These are phyloP conservation scores for Elongisporangium anandrum DNA, from an alignment of 352 stramenopile species.

Conservation along the genomic window DNA sequence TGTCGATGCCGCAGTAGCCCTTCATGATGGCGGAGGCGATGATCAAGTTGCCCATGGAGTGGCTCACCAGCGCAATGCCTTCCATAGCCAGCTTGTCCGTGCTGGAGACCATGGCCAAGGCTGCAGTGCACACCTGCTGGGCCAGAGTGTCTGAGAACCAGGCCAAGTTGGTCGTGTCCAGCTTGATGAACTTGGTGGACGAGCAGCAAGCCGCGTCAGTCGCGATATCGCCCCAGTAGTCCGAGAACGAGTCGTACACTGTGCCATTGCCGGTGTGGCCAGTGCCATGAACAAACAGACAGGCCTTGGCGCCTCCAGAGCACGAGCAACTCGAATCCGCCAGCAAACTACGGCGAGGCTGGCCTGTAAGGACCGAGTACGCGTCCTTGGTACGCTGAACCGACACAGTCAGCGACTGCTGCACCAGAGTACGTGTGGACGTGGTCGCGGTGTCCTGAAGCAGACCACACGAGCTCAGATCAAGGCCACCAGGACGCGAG, in stretches of 20 bases:
- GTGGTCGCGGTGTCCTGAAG: neutral
- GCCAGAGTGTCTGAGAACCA: slow-evolving; percentile 17
- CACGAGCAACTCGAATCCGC: too few relatives aligned
- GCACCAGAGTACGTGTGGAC: neutral
- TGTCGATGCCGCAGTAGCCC: slow-evolving; percentile 7
- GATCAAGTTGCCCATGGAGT: slow-evolving; percentile 20
- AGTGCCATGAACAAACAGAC: too few relatives aligned
- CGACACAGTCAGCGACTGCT: neutral
- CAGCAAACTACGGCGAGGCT: too few relatives aligned
- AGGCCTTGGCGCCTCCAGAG: too few relatives aligned
- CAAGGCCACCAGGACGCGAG: neutral
- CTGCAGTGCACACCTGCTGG: slow-evolving; percentile 16
- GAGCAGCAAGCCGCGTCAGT: slow-evolving; percentile 23
- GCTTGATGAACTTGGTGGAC: slow-evolving; percentile 17
- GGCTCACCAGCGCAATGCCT: slow-evolving; percentile 8
- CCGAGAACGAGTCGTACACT: too few relatives aligned
- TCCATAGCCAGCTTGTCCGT: slow-evolving; percentile 13
- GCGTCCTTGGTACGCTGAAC: neutral
- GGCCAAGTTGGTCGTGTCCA: slow-evolving; percentile 20
- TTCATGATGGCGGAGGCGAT: slow-evolving; percentile 4
- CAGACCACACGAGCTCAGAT: neutral
- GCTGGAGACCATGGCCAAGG: slow-evolving; percentile 1
- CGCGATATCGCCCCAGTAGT: slow-evolving; percentile 25
- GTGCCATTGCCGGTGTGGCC: too few relatives aligned
- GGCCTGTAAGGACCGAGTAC: neutral